Evolutionary conservation across 169 alveolate species (phyloP), one percentile per base, ranked within the genome.

Genomic region (Cryptosporidium meleagridis): DNA sequence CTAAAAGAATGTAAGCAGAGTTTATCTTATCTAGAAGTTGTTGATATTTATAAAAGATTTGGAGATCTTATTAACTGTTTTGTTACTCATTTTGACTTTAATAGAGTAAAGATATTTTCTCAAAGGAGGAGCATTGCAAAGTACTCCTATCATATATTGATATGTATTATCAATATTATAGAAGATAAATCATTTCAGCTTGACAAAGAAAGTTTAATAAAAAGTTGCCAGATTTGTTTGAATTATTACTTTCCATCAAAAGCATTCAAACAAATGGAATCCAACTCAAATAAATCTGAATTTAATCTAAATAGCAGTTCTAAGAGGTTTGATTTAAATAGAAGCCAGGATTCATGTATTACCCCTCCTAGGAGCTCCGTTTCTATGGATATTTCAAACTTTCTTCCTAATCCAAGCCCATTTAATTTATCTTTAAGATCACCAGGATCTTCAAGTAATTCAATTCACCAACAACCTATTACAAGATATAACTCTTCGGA

Each of bases 221-320:
- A 59, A 67, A 80, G 89, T 18, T 80, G 89, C 45, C 80, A 80
- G 26, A 80, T 80, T 26, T 80, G 89, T 65, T 65, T 80, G 33
- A 80, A 80, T 21, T 80, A 80, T 26, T 80, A 80, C 51, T 62
- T 80, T 29, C 89, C 89, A 18, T 80, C 89, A 6, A 80, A 80
- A 45, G 89, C 89, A 12, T 29, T 80, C 14, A 45, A 41, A 10
- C 18, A 18, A 18, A n/a, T 70, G 39, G 84, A 70, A 70, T 70
- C 84, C 12, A 16, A 41, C 39, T 18, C 37, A 39, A 16, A 39
- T 44, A 70, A 16, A 29, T 4, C 65, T 9, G 84, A 70, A 8
- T 29, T 45, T 1, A 67, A 39, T n/a, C 8, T 21, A 39, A 29
- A 70, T 70, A 31, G 26, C 7, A 39, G 14, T 52, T 33, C n/a